These are phyloP conservation scores for Naganishia liquefaciens DNA, from an alignment of 1,284 basidiomycete species.

Conservation along the genomic window DNA sequence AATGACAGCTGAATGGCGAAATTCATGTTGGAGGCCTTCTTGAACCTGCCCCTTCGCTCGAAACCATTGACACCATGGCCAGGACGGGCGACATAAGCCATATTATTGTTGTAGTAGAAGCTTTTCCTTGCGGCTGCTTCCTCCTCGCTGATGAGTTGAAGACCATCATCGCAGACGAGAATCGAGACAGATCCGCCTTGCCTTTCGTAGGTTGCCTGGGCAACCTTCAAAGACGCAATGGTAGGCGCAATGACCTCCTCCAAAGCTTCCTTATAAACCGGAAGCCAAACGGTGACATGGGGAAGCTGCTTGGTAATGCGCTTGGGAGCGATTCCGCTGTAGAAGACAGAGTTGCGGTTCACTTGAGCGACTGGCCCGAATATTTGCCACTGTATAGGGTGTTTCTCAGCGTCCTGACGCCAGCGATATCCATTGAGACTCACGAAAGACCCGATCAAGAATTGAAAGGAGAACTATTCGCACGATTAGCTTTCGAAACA, in stretches of 20 bases:
- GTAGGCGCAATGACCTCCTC: slow-evolving; percentile 62
- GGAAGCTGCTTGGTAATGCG: slow-evolving; percentile 58
- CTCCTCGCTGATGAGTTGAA: slow-evolving; percentile 62
- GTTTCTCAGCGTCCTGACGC: slow-evolving; percentile 51
- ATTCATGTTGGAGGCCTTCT: slow-evolving; percentile 89
- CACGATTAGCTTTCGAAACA: background rate
- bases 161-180: slow-evolving; percentile 54
- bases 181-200: slow-evolving; percentile 53
- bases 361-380: slow-evolving; percentile 60
- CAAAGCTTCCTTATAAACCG: slow-evolving; percentile 68
- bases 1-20: slow-evolving; percentile 72
- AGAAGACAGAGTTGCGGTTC: slow-evolving; percentile 58
- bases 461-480: background rate
- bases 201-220: slow-evolving; percentile 57
- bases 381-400: slow-evolving; percentile 46
- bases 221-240: slow-evolving; percentile 75
- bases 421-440: slow-evolving; percentile 37
- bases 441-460: slow-evolving; percentile 29
- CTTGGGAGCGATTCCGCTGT: slow-evolving; percentile 57
- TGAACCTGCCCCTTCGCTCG: slow-evolving; percentile 81
- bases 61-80: slow-evolving; percentile 68
- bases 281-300: slow-evolving; percentile 63
- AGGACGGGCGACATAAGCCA: slow-evolving; percentile 80
- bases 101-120: slow-evolving; percentile 77
- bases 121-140: slow-evolving; percentile 67